Percentiles rank a stretch among this genome's conserved stretches.
phyloP scores from a whole-genome alignment of 768 basidiomycete species.

The Lenzites betulinus region DNA sequence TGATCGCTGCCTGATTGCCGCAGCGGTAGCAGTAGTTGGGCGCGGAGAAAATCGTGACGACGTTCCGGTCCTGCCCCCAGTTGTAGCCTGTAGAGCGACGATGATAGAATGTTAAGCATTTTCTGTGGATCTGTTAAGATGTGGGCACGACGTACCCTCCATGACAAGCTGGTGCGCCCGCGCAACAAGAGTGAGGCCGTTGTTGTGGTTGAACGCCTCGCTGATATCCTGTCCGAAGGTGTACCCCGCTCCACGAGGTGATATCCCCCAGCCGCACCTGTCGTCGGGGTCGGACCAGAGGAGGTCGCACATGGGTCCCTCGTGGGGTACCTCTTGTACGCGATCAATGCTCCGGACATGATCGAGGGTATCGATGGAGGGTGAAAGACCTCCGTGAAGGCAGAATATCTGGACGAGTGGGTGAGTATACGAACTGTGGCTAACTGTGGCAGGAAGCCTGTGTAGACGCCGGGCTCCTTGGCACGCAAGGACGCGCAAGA shows the following conservation, averaged over 20 bases:
- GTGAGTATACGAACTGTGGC: slow-evolving; percentile 1
- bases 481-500: background rate
- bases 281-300: slow-evolving; percentile 99
- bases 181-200: slow-evolving; percentile 93
- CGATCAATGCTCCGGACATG: slow-evolving; percentile 99
- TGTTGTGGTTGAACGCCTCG: slow-evolving; percentile 99
- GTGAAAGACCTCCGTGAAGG: slow-evolving; percentile 95
- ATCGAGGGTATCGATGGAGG: slow-evolving; percentile 99
- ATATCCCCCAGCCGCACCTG: slow-evolving; percentile 99
- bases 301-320: slow-evolving; percentile 99
- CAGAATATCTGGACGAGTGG: slow-evolving; percentile 83
- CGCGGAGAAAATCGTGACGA: slow-evolving; percentile 99
- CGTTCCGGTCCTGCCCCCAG: slow-evolving; percentile 99
- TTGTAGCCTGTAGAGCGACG: slow-evolving; percentile 63
- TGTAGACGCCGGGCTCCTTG: slow-evolving; percentile 6
- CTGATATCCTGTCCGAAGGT: slow-evolving; percentile 99
- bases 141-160: slow-evolving; percentile 68
- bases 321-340: slow-evolving; percentile 98
- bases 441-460: background rate
- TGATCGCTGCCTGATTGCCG: slow-evolving; percentile 99
- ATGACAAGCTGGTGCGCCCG: slow-evolving; percentile 95
- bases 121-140: background rate
- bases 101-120: no score
- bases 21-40: slow-evolving; percentile 99
- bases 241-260: slow-evolving; percentile 97